Evolutionary conservation across 371 early-diverging fungal genomes (phyloP).

Genomic region (Aphelidium insulamus): DNA sequence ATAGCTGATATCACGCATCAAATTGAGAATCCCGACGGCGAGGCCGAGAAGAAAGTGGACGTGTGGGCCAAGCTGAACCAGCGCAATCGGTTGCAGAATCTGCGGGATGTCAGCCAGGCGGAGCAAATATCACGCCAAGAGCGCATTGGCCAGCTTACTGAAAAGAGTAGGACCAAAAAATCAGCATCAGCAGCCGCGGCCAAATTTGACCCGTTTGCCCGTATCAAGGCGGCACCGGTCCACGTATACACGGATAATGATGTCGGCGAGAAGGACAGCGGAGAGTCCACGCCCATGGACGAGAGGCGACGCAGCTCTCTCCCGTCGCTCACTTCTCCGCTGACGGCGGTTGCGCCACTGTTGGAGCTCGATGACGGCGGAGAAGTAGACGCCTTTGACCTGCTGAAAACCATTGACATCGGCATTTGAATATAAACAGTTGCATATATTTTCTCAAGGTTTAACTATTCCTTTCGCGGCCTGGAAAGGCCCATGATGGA

Average conservation of each 20-base stretch:
- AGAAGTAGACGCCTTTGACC: too few species aligned
- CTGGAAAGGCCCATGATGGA: too few species aligned
- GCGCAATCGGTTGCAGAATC: conserved; percentile 15
- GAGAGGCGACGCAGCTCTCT: too few species aligned
- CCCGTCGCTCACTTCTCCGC: too few species aligned
- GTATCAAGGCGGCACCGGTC: conserved; percentile 9
- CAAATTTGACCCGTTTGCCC: conserved; percentile 10
- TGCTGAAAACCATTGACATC: too few species aligned
- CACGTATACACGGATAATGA: conserved; percentile 8
- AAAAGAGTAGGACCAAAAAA: conserved; percentile 4
- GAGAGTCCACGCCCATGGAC: too few species aligned
- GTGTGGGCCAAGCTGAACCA: conserved; percentile 27
- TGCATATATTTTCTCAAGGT: too few species aligned
- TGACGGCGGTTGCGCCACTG: too few species aligned
- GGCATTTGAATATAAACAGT: too few species aligned
- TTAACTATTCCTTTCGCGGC: too few species aligned
- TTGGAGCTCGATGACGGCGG: too few species aligned
- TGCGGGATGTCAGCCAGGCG: conserved; percentile 13
- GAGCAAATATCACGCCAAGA: conserved; percentile 9
- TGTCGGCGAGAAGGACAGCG: too few species aligned
- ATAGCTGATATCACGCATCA: conserved; percentile 9
- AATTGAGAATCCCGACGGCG: conserved; percentile 6
- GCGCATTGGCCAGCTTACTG: background rate
- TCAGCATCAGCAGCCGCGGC: conserved; percentile 2
- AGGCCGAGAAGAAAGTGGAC: conserved; percentile 11